Conservation (phyloP, 139 green algal genomes). For the Coelastrella sp. region DNA sequence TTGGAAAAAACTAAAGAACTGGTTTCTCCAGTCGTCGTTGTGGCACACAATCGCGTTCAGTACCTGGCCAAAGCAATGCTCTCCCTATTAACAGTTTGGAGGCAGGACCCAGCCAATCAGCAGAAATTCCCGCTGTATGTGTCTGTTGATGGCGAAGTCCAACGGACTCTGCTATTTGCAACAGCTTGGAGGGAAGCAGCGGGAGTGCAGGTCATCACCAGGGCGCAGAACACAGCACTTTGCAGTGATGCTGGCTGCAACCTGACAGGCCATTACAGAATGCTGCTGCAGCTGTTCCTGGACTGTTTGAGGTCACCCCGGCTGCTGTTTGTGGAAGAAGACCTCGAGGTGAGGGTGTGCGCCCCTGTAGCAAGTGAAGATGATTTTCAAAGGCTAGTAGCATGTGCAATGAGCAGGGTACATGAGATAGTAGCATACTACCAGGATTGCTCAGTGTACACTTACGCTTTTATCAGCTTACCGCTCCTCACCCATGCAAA, state of each 20-base stretch:
- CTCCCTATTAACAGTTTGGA: neutral
- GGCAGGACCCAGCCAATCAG: neutral
- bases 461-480: too few relatives aligned
- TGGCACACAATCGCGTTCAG: neutral
- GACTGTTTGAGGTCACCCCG: constrained; percentile 12
- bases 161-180: neutral
- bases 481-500: too few relatives aligned
- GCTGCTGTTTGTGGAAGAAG: constrained; percentile 60
- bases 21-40: constrained; percentile 11
- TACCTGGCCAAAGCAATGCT: neutral
- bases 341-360: constrained; percentile 52
- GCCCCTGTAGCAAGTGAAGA: too few relatives aligned
- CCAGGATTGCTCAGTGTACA: too few relatives aligned
- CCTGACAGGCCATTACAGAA: constrained; percentile 10
- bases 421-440: too few relatives aligned
- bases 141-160: constrained; percentile 60
- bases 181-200: neutral
- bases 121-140: constrained; percentile 66
- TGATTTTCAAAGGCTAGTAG: too few relatives aligned
- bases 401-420: too few relatives aligned
- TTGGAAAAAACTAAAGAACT: neutral
- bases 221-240: neutral
- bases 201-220: constrained; percentile 16
- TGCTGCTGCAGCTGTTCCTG: constrained; percentile 25
- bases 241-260: neutral